Base-by-base conservation (phyloP, 164 flowering plant genomes). In the Kalanchoe fedtschenkoi region DNA sequence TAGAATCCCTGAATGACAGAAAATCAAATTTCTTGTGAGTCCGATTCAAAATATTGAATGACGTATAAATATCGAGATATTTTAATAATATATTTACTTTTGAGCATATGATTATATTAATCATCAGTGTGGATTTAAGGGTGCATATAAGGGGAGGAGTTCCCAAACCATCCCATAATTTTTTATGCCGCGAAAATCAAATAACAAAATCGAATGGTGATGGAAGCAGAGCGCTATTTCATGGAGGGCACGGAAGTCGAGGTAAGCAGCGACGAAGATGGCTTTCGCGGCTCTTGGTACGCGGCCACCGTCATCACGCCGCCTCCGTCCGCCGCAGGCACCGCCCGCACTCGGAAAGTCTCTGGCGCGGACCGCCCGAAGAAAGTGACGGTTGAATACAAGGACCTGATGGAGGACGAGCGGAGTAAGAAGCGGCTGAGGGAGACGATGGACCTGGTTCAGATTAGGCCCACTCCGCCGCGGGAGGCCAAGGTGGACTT, bases 261-360 rank as follows among this genome's bases (percentile, higher is more conserved):
- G 33, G 64, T 82, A 34, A 72, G 72, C 77, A 64, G 72, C 65
- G 60, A 78, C 38, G 82, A 78, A 14, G 74, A 53, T 15, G 80
- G 83, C 13, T 76, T 80, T 42, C 69, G 75, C 6, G 83, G 86
- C 22, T 66, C 82, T 3, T 80, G 74, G 75, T 82, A 21, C 72
- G 3, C 38, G 10, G 86, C 75, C 35, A 78, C 64, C 0, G 67
- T 82, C 10, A 33, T 80, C 35, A 21, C 38, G 30, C 69, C 66
- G 15, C 64, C 72, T 34, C 65, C 62, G 14, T 60, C 73, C 14
- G 13, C 65, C 6, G 39, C 34, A 7, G 10, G 13, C 51, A 58
- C 53, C n/a, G 3, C 39, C 28, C 51, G 24, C 35, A 33, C 64
- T 62, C 22, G 14, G 56, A 51, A 22, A 9, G 29, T 10, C 56